Base-by-base conservation (phyloP, 176 grass and related monocot genomes). In the Elaeis guineensis region DNA sequence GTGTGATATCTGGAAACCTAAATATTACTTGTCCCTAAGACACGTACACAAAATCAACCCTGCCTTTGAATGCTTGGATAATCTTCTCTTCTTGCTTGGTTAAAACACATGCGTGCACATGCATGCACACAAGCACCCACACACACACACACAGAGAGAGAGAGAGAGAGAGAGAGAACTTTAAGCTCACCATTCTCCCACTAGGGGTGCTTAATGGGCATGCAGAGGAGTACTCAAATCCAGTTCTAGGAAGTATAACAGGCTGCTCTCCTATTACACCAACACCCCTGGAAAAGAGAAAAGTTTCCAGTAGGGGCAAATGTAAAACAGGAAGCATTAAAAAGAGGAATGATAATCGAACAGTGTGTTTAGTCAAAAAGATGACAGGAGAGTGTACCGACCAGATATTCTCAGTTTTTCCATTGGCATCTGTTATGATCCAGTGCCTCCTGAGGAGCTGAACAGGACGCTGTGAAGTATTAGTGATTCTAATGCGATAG, bases 401-500 rank as follows among this genome's bases (percentile, higher is more conserved):
- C 86, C 82, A 90, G 72, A 90, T 48, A 55, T 85, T 85, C 61
- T 90, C 86, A 0, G 86, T 85, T 79, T 72, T 78, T 62, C 86
- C 86, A 79, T 90, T 90, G 25, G 82, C 86, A 82, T 90, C 82
- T 5, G 82, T 85, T 50, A 90, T 63, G 72, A 90, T 85, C 86
- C 86, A 90, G 48, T 85, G 86, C 61, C 82, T 81, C 69, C 82
- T 90, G 51, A 90, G 78, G 68, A 90, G 82, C 59, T 85, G 82
- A 66, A 90, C 75, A 82, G 86, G 75, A 49, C 60, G 72, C 64
- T 76, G 78, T 28, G 75, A 90, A 73, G 79, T 83, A 76, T 96
- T 88, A 16, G 77, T 96, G 49, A 96, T 96, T 77, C 83, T 82
- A 75, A 96, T 88, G 60, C 83, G 73, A 30, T 91, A 91, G 3